Conservation (phyloP, 306 rosid species). For the Trifolium repens region DNA sequence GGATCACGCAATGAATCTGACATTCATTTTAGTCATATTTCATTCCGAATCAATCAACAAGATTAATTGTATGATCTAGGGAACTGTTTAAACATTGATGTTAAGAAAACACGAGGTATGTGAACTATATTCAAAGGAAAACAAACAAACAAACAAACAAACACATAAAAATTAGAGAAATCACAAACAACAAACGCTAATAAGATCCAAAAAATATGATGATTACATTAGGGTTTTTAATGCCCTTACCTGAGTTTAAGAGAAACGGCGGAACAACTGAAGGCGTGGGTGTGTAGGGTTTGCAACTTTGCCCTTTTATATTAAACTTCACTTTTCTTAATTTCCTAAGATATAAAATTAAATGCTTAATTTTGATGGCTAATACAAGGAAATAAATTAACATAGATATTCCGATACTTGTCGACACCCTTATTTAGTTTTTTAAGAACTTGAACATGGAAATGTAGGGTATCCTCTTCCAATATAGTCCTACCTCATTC, state of each 20-base stretch:
- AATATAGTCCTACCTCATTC: conserved; percentile 4
- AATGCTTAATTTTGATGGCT: not conserved
- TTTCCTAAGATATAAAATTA: not conserved
- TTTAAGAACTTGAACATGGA: conserved; percentile 27
- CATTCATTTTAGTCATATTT: conserved; percentile 9
- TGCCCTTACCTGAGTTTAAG: conserved; percentile 3
- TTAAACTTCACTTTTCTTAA: not conserved
- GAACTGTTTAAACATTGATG: conserved; percentile 13
- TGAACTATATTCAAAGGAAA: conserved; percentile 21
- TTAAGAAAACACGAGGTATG: not conserved
- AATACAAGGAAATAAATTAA: not conserved
- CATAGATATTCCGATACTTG: not conserved
- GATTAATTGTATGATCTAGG: conserved; percentile 12
- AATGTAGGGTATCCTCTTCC: not conserved
- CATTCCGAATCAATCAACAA: conserved; percentile 21
- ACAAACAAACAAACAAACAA: not conserved
- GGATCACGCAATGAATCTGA: not conserved
- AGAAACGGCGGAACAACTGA: not conserved
- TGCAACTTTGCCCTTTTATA: not conserved
- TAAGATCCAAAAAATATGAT: not conserved
- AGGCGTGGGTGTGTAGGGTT: not conserved
- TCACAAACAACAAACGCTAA: not conserved
- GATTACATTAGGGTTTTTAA: not conserved
- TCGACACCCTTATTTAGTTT: not conserved
- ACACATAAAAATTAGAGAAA: conserved; percentile 13